Evolutionary conservation across 225 moss, liverwort and hornwort species (phyloP), one percentile per base, ranked within the genome.

Genomic region (Anthoceros angustus): DNA sequence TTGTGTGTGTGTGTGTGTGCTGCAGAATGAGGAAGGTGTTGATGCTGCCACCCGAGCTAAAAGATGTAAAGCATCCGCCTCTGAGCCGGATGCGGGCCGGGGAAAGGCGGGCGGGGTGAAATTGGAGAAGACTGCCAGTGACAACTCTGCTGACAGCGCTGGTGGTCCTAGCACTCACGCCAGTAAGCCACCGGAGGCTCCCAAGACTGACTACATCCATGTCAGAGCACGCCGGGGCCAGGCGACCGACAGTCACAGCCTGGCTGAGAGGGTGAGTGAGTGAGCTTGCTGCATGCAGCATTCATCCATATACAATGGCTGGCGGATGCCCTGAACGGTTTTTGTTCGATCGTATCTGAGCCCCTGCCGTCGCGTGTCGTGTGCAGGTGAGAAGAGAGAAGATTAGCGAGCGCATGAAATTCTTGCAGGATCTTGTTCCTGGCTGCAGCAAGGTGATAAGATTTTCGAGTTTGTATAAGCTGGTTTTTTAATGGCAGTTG

Each of bases 391-490:
- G 83, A 18, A 70, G 83, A 18, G 83, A 83, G 73, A 83, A 83
- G 73, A 83, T 83, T 25, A 83, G 80, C 62, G 83, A 83, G 77
- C 73, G 83, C 25, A 83, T 83, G 83, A 83, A 80, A 73, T 83
- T 74, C 62, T 68, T 83, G 64, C 83, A 83, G 66, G 83, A 83
- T 63, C 68, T 83, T 4, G 83, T 83, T 0, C 83, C 83, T 0
- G 83, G 83, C 32, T 83, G 83, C 67, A 78, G 83, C 69, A 83
- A 83, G 66, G 83, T 83, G 15, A 80, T 25, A 72, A 12, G 41
- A 12, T 39, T 9, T 10, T 20, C 6, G 62, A 12, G 11, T 38
- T 38, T 63, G 38, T 12, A 10, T 4, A 10, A 24, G 62, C 5
- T 16, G 18, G 18, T 55, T 55, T 55, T 55, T 55, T 2, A 21